These are phyloP conservation scores for Thyridium curvatum DNA, from an alignment of 2,329 filamentous ascomycete genomes.

Conservation along the genomic window DNA sequence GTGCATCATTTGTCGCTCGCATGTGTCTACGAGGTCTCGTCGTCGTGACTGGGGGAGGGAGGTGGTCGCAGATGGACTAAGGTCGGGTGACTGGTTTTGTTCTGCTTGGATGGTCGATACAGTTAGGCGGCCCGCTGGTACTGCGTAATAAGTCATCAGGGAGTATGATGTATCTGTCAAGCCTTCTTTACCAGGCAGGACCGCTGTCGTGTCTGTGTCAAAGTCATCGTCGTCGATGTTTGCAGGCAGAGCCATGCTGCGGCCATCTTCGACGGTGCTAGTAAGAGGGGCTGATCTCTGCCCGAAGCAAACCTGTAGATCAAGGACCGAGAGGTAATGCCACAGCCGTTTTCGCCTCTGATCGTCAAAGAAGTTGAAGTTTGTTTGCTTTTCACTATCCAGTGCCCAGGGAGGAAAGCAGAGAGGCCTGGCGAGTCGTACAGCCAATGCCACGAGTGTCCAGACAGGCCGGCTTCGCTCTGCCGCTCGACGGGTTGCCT, in stretches of 20 bases:
- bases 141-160: constrained; percentile 16
- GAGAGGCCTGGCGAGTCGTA: constrained; percentile 18
- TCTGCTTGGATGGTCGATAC: constrained; percentile 5
- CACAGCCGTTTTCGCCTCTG: constrained; percentile 14
- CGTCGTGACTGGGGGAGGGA: too few relatives aligned
- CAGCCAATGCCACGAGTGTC: constrained; percentile 19
- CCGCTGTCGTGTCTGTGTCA: constrained; percentile 7
- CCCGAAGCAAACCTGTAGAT: constrained; percentile 12
- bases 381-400: not conserved
- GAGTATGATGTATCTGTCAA: constrained; percentile 21
- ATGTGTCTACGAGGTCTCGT: not conserved
- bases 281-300: constrained; percentile 15
- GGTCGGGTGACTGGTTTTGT: not conserved
- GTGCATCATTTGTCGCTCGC: constrained; percentile 10
- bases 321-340: constrained; percentile 15
- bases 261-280: constrained; percentile 2
- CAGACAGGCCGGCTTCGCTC: constrained; percentile 18
- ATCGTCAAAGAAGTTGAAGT: constrained; percentile 12
- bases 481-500: constrained; percentile 12
- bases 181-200: constrained; percentile 10
- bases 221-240: constrained; percentile 20
- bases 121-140: constrained; percentile 12
- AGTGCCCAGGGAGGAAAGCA: constrained; percentile 10
- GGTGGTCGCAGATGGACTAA: too few relatives aligned
- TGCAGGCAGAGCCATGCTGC: constrained; percentile 5